Evolutionary conservation across 2,329 filamentous ascomycete genomes (phyloP), one percentile per base, ranked within the genome.

Genomic region (Thielaviopsis euricoi): DNA sequence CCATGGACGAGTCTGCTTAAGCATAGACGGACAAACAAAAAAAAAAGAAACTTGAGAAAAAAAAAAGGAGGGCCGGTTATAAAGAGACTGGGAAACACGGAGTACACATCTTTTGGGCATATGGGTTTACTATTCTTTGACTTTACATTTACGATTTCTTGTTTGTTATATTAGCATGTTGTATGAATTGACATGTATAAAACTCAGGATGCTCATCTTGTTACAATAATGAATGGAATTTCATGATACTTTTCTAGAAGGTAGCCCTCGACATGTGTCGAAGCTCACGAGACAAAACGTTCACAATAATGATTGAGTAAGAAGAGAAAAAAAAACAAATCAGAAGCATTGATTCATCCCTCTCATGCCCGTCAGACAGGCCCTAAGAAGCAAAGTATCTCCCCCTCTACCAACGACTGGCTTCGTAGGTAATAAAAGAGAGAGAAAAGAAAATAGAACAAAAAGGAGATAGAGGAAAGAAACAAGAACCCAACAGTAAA

Each of bases 1-100:
- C 50, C 17, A 58, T 57, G 56, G 53, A 58, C 46, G 43, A 58
- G 56, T 49, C 59, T 50, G 56, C 56, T 50, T 58, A 58, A 43
- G n/a, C 7, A 17, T 23, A 17, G 6, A 21, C 17, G 17, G 17
- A 12, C n/a, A 40, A 46, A 50, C 1, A 53, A 53, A 43, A 37
- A n/a, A 57, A 51, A 46, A 53, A 51, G 19, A 33, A 46, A 46
- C 2, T n/a, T n/a, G 19, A n/a, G 5, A 17, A 46, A n/a, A 46
- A 46, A 48, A 48, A 43, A n/a, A 43, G 13, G 13, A 15, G 43
- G 43, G 2, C 43, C 43, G n/a, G 43, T 21, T 6, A 6, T 21
- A 21, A n/a, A 19, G 43, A 48, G 43, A 19, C 43, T 48, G 43
- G 43, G 43, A 21, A 48, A 17, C 21, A 48, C 43, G 43, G 43